Conservation (phyloP, 306 rosid genomes). For the Vigna mungo region DNA sequence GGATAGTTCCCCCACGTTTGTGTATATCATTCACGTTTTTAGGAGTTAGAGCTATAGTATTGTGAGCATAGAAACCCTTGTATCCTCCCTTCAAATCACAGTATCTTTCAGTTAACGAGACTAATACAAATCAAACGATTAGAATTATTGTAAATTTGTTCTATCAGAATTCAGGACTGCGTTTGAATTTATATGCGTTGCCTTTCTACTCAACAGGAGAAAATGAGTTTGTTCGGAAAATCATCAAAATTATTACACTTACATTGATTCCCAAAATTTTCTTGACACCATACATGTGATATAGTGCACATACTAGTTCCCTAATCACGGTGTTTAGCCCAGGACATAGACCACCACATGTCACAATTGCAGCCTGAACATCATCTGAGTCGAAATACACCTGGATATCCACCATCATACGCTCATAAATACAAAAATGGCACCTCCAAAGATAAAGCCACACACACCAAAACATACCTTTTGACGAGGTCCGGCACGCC, state of each 20-base stretch:
- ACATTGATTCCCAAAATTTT: slow-evolving; percentile 81
- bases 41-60: slow-evolving; percentile 72
- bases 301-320: slow-evolving; percentile 83
- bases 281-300: slow-evolving; percentile 91
- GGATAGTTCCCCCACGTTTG: slow-evolving; percentile 93
- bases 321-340: slow-evolving; percentile 97
- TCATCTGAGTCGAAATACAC: slow-evolving; percentile 83
- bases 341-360: slow-evolving; percentile 98
- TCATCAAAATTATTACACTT: slow-evolving; percentile 42
- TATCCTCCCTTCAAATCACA: slow-evolving; percentile 84
- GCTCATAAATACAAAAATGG: neutral
- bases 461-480: slow-evolving; percentile 48
- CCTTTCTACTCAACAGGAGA: neutral
- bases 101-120: neutral
- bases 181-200: slow-evolving; percentile 1
- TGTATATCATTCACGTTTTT: slow-evolving; percentile 90
- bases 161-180: slow-evolving; percentile 44
- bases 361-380: slow-evolving; percentile 91
- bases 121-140: neutral
- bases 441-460: neutral
- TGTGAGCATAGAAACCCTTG: slow-evolving; percentile 89
- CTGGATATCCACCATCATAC: slow-evolving; percentile 52
- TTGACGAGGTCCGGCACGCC: slow-evolving; percentile 99
- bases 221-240: neutral
- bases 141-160: neutral